Evolutionary conservation across 108 stramenopile genomes (phyloP), one percentile per base, ranked within the genome.

Genomic region (Nitzschia palea): DNA sequence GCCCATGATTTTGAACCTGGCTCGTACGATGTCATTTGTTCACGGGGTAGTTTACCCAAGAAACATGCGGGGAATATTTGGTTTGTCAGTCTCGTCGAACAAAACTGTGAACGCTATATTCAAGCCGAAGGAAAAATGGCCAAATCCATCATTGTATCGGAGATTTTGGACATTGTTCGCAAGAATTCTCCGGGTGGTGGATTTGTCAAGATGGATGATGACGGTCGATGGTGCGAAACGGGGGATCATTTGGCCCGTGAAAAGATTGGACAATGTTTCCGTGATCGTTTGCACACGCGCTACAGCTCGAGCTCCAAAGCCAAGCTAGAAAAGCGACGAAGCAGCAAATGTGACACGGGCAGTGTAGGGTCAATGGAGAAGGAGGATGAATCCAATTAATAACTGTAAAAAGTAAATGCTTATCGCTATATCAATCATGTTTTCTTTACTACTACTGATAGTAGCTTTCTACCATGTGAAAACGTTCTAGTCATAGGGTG

Each of bases 301-400:
- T 77, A 82, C 62, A 59, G 50, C 26, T 76, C 78, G 1, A 76
- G 74, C 45, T 55, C 78, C 63, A 79, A 79, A 52, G 62, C 75
- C 32, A 79, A 77, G 61, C 56, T 60, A 18, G 37, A 34, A 1
- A 68, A 68, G 54, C 56, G 80, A 31, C 44, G 63, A 45, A 8
- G n/a, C n/a, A 48, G 18, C 47, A 48, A 48, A 20, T 48, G 18
- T 8, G 4, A 5, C 5, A n/a, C 9, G 17, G n/a, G n/a, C n/a
- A n/a, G n/a, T n/a, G n/a, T n/a, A n/a, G n/a, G n/a, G n/a, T n/a
- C n/a, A n/a, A n/a, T n/a, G n/a, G n/a, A n/a, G n/a, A n/a, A n/a
- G n/a, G n/a, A n/a, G n/a, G n/a, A n/a, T n/a, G n/a, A n/a, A n/a
- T n/a, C n/a, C n/a, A n/a, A n/a, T n/a, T n/a, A n/a, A n/a, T n/a